Base-by-base conservation (phyloP, 768 basidiomycete genomes). In the Boletus sensibilis region DNA sequence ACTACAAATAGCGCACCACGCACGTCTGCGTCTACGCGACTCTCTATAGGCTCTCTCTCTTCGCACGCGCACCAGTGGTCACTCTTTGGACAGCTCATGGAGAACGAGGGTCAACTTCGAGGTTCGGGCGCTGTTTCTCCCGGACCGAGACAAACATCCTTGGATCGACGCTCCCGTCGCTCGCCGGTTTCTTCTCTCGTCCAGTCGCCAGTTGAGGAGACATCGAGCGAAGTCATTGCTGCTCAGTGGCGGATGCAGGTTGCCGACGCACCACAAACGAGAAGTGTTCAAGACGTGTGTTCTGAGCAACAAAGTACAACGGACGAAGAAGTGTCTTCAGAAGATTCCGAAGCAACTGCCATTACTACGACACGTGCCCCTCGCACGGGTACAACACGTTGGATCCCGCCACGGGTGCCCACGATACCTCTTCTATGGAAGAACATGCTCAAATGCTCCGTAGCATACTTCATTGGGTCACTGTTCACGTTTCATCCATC, bases 401-500 rank as follows among this genome's bases (percentile, higher is more conserved):
- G 63, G 56, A 41, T 54, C 16, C 58, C 58, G 11, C 23, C 50
- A 7, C 63, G 59, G 20, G 43, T 75, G 38, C 79, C 80, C 5
- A 58, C 72, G 13, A 60, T 87, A 35, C 73, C 86, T 3, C 60
- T 80, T 18, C 57, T 87, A 29, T 78, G 85, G 54, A 81, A 82
- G 39, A 92, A 91, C 65, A 82, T 97, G 42, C 73, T 96, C 60
- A 98, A 98, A 75, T 99, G 97, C 74, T 81, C 87, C 2, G 76
- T 98, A 18, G 90, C 95, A 0, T 99, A 99, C 72, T 84, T 92
- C 61, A 73, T 98, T 51, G 94, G 82, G 5, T 93, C 91, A 0
- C 77, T 98, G 12, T 99, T 98, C 79, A 99, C 97, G 1, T 98
- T 93, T 67, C 85, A 85, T 4, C 86, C 90, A 0, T 75, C 77